Evolutionary conservation across 2,329 filamentous ascomycete species (phyloP), one percentile per base, ranked within the genome.

Genomic region (Cercospora beticola): DNA sequence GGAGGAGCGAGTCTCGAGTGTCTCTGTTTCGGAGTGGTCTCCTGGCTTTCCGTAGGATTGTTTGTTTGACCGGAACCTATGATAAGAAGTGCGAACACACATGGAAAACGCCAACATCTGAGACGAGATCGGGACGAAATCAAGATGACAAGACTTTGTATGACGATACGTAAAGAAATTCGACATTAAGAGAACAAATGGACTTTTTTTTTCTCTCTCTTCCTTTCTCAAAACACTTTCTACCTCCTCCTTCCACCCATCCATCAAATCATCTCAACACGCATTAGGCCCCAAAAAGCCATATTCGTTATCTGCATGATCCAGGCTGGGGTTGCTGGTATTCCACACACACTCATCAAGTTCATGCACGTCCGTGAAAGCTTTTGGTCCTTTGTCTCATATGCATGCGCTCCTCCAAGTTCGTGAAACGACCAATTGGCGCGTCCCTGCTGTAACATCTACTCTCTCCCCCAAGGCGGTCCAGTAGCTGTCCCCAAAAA

Each of bases 261-360:
- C 31, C 31, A 28, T 26, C 28, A 43, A 40, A 59, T 65, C 36
- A 31, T 59, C 54, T 30, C 58, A 54, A 65, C 31, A 23, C 18
- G 63, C 63, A 60, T 65, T 54, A 63, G 61, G 46, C 28, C 46
- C 18, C 21, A 10, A 26, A 52, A 26, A 21, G 21, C 46, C 23
- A 43, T 43, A 8, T 2, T 43, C 46, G 18, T 21, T 52, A 52
- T 52, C 46, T 30, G 54, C 54, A 33, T 58, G 26, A 31, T 30
- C 49, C 62, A 23, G 36, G 30, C 36, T 43, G 36, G 36, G 33
- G 36, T 4, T 43, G 28, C 49, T 58, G 61, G 21, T 30, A 33
- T 64, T 64, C 49, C 49, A 57, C 62, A 57, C 62, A 40, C 54
- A n/a, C 52, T 64, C 62, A 58, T 64, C 62, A 64, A 64, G 49